Evolutionary conservation across 495 filamentous ascomycete species (phyloP), one percentile per base, ranked within the genome.

Genomic region (Penicillium cosmopolitanum): DNA sequence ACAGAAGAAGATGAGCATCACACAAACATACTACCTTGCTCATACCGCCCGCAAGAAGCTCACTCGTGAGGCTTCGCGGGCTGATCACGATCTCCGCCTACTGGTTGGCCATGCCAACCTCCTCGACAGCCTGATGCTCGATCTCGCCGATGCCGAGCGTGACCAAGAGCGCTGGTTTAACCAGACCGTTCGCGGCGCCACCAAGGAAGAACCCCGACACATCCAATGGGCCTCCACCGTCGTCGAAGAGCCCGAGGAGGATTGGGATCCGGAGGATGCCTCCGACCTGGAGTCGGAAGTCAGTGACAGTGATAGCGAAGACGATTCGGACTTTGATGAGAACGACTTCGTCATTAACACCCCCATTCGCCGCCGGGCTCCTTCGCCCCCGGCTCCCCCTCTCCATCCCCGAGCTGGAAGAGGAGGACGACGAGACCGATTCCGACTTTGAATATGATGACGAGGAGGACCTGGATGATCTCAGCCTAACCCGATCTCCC

Each of bases 91-190:
- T 80, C 89, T 98, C 58, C 87, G 94, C 68, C 87, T 93, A 12
- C 86, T 98, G 54, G 95, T 98, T 61, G 89, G 96, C 57, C 95
- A 98, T 77, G 95, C 95, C 82, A 98, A 98, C 83, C 87, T 98
- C 13, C 90, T 98, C 66, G 95, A 98, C 80, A 87, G 87, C 12
- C 81, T 98, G 64, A 98, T 97, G 95, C 80, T 97, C 60, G 93
- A 96, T 71, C 90, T 98, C 16, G 87, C 90, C 73, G 90, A 96
- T 42, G 95, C 96, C 68, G 96, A 98, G 80, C 84, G 86, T 60
- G 93, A 98, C 73, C 95, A 98, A 75, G 95, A 98, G 76, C 88
- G 84, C 54, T 98, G 96, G 96, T 98, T 97, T 87, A 93, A 97
- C 85, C 87, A 94, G 77, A 92, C 90, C 58, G 91, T 97, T 76